Evolutionary conservation across 2,329 filamentous ascomycete species (phyloP).

Genomic region (Chaetomiaceae sp.): DNA sequence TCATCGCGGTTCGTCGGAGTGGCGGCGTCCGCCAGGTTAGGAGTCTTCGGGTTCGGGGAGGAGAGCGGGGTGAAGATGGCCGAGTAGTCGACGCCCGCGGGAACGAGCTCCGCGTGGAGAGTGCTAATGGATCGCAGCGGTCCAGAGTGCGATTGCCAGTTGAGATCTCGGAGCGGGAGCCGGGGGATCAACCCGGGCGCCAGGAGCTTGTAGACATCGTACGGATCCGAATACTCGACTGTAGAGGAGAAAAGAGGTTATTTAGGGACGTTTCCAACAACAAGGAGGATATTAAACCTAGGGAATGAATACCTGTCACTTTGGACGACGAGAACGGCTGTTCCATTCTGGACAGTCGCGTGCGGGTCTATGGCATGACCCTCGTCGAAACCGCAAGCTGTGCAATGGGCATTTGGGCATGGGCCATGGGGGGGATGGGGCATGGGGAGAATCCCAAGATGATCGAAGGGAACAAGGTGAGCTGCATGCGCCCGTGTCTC

Average conservation of each 20-base stretch:
- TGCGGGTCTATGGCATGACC: slow-evolving; percentile 30
- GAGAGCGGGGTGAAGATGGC: slow-evolving; percentile 35
- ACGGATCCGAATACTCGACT: slow-evolving; percentile 97
- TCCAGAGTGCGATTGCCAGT: slow-evolving; percentile 93
- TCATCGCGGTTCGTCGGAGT: slow-evolving; percentile 43
- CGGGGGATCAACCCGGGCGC: slow-evolving; percentile 72
- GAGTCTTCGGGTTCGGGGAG: slow-evolving; percentile 31
- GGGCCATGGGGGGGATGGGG: too few species aligned
- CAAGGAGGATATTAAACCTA: background rate
- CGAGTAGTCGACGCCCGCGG: slow-evolving; percentile 49
- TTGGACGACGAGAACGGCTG: slow-evolving; percentile 68
- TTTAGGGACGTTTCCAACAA: slow-evolving; percentile 1
- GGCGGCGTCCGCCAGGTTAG: slow-evolving; percentile 29
- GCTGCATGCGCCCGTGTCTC: background rate
- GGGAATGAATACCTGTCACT: slow-evolving; percentile 58
- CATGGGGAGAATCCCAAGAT: too few species aligned
- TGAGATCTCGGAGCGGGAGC: slow-evolving; percentile 82
- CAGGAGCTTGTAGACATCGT: slow-evolving; percentile 78
- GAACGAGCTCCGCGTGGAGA: slow-evolving; percentile 83
- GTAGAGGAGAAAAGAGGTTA: slow-evolving; percentile 12
- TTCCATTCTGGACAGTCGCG: slow-evolving; percentile 53
- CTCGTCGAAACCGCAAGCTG: slow-evolving; percentile 3
- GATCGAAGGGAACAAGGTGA: too few species aligned
- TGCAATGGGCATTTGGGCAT: background rate
- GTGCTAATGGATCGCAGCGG: slow-evolving; percentile 91